phyloP scores from a whole-genome alignment of 2,329 filamentous ascomycete species.

The Parascedosporium putredinis region DNA sequence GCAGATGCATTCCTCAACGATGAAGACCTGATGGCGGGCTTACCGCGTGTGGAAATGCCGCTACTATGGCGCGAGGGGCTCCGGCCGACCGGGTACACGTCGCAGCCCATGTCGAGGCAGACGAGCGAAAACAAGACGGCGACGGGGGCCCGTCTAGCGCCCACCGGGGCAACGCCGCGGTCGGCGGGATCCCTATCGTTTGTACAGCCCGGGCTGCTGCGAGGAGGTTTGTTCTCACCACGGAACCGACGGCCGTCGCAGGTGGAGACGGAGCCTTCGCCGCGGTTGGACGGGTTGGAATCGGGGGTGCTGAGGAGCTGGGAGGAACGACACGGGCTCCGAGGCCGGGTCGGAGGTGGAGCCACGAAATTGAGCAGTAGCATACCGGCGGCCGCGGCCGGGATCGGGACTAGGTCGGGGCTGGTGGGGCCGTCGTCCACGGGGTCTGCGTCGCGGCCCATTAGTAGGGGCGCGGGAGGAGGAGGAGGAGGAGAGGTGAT shows the following conservation, averaged over 20 bases:
- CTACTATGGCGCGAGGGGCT: conserved; percentile 15
- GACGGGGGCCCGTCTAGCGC: not conserved
- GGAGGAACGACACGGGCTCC: conserved; percentile 13
- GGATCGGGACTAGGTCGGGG: conserved; percentile 6
- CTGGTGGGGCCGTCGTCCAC: conserved; percentile 4
- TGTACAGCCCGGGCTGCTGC: conserved; percentile 15
- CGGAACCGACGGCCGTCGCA: conserved; percentile 23
- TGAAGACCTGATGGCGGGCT: conserved; percentile 4
- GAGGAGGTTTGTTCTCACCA: conserved; percentile 14
- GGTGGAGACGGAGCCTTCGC: conserved; percentile 35
- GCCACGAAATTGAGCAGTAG: conserved; percentile 8
- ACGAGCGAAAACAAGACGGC: conserved; percentile 22
- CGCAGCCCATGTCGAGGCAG: conserved; percentile 39
- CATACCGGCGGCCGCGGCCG: conserved; percentile 6
- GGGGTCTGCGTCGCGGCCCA: not conserved
- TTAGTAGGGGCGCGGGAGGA: not conserved
- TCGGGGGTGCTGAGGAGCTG: conserved; percentile 18
- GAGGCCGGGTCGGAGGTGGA: no score
- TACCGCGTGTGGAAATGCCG: conserved; percentile 1
- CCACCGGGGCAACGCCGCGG: conserved; percentile 5
- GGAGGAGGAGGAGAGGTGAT: conserved; percentile 9
- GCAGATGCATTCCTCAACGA: not conserved
- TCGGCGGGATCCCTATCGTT: conserved; percentile 11
- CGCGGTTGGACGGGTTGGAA: conserved; percentile 21
- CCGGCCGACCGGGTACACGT: conserved; percentile 30